phyloP scores from a whole-genome alignment of 176 grass and related monocot genomes.

The Thalia dealbata region DNA sequence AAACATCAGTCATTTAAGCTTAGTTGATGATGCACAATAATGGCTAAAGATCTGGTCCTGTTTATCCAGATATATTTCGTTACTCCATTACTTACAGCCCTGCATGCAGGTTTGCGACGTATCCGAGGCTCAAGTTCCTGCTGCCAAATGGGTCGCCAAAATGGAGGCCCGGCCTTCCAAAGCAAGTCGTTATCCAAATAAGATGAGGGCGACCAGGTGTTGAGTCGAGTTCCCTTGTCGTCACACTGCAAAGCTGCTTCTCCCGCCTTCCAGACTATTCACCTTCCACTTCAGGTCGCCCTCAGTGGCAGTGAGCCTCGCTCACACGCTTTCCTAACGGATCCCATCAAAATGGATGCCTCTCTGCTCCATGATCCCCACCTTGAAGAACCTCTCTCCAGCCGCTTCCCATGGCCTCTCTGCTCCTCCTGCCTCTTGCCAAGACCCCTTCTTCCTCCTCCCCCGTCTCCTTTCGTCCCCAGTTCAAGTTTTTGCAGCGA shows the following conservation, averaged over 20 bases:
- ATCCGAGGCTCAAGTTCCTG: no score
- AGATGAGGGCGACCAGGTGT: no score
- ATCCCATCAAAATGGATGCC: background rate
- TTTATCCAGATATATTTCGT: no score
- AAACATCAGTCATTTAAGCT: no score
- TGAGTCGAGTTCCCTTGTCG: background rate
- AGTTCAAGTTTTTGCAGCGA: slow-evolving; percentile 9
- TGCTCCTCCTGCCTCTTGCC: slow-evolving; percentile 18
- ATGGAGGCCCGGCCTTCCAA: no score
- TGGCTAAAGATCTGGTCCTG: no score
- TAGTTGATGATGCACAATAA: no score
- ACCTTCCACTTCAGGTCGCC: slow-evolving; percentile 4
- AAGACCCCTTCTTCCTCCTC: background rate
- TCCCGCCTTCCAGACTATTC: slow-evolving; percentile 21
- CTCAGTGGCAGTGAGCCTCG: no score
- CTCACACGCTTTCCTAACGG: background rate
- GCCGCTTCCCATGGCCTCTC: slow-evolving; percentile 34
- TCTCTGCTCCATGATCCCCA: background rate
- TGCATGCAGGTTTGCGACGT: no score
- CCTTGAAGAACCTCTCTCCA: background rate
- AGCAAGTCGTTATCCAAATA: no score
- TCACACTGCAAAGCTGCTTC: background rate
- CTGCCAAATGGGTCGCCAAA: no score
- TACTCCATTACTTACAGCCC: no score
- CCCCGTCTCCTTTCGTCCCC: slow-evolving; percentile 2